phyloP scores from a whole-genome alignment of 108 stramenopile species.

The Cyclostephanos tholiformis region DNA sequence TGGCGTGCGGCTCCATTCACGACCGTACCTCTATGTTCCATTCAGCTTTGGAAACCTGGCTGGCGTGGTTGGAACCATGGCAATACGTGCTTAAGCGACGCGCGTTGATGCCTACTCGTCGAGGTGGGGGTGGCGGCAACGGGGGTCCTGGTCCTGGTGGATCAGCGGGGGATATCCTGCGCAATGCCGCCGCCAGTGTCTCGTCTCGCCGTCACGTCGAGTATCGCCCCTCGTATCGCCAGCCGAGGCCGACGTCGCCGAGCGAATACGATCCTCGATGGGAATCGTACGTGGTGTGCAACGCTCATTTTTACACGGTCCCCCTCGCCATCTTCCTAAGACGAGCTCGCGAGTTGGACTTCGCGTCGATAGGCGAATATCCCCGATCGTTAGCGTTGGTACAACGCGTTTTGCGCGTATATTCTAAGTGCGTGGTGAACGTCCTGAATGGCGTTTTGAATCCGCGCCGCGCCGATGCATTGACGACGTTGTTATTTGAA shows the following conservation, averaged over 20 bases:
- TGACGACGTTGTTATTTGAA: slow-evolving; percentile 43
- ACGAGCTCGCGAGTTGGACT: slow-evolving; percentile 89
- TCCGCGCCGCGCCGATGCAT: slow-evolving; percentile 31
- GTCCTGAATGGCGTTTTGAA: slow-evolving; percentile 61
- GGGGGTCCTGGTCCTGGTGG: neutral
- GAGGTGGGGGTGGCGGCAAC: neutral
- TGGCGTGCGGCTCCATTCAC: slow-evolving; percentile 82
- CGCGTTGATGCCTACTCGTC: slow-evolving; percentile 3
- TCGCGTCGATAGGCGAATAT: slow-evolving; percentile 63
- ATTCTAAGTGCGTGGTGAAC: slow-evolving; percentile 62
- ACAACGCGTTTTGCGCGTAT: slow-evolving; percentile 77
- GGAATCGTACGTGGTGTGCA: slow-evolving; percentile 84
- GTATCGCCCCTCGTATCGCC: slow-evolving; percentile 35
- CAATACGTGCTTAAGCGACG: slow-evolving; percentile 53
- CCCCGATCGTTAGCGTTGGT: slow-evolving; percentile 56
- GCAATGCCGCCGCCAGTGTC: slow-evolving; percentile 42
- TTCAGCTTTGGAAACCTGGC: slow-evolving; percentile 76
- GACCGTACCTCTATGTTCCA: slow-evolving; percentile 62
- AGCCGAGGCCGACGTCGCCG: slow-evolving; percentile 57
- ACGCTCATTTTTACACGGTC: slow-evolving; percentile 76
- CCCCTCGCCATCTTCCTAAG: slow-evolving; percentile 88
- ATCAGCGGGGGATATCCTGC: slow-evolving; percentile 32
- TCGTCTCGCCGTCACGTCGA: slow-evolving; percentile 26
- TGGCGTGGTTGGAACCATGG: slow-evolving; percentile 90
- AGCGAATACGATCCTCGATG: slow-evolving; percentile 67